Conservation (phyloP, 768 basidiomycete species). For the Brasilioporus rufonigricans region DNA sequence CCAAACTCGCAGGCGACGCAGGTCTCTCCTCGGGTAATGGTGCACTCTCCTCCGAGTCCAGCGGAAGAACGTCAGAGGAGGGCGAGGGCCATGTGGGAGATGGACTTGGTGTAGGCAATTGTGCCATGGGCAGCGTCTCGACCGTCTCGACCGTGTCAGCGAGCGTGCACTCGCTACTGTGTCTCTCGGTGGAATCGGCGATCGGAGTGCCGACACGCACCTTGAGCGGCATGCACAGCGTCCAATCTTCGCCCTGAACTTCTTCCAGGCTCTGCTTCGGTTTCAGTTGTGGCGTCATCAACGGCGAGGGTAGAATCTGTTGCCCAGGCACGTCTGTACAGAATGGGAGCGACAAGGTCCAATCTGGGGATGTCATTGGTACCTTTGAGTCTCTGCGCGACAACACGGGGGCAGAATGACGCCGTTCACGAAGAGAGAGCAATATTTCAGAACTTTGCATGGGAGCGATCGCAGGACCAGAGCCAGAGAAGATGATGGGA, state of each 20-base stretch:
- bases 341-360: conserved; percentile 33
- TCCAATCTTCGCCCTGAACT: conserved; percentile 27
- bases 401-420: conserved; percentile 30
- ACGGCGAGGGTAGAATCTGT: conserved; percentile 11
- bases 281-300: not conserved
- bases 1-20: conserved; percentile 21
- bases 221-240: conserved; percentile 33
- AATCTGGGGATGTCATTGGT: conserved; percentile 13
- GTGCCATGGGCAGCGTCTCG: not conserved
- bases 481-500: not conserved
- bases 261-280: conserved; percentile 6
- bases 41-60: conserved; percentile 10
- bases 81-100: conserved; percentile 23
- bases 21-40: conserved; percentile 6
- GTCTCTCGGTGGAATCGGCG: not conserved
- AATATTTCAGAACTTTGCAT: conserved; percentile 17
- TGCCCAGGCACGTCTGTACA: conserved; percentile 27
- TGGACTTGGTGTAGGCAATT: conserved; percentile 29
- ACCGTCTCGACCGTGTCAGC: conserved; percentile 1
- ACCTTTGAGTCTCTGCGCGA: conserved; percentile 1
- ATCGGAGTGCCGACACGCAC: not conserved
- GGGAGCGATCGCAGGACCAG: not conserved
- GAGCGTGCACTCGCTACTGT: conserved; percentile 1
- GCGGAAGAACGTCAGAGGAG: not conserved
- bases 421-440: conserved; percentile 27